Evolutionary conservation across 163 green algal genomes (phyloP), one percentile per base, ranked within the genome.

Genomic region (Volvox carteri): DNA sequence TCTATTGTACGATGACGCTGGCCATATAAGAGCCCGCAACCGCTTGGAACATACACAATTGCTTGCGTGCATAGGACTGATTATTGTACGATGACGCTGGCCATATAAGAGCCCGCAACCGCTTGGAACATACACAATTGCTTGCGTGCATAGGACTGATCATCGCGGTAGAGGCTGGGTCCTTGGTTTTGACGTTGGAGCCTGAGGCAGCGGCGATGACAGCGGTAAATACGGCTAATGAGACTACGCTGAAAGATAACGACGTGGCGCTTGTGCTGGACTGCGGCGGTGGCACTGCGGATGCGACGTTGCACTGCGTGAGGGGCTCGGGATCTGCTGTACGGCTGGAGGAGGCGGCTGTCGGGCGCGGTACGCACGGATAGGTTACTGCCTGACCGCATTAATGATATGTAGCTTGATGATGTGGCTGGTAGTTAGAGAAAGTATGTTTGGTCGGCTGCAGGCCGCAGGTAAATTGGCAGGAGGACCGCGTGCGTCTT

Each of bases 161-260:
- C 74, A 25, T 44, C 25, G 1, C 8, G 11, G 12, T 46, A 3
- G 35, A 87, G 35, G 28, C 62, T 2, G 28, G 54, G 1, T 73
- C 73, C n/a, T 62, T 92, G 65, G 18, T 60, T n/a, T 75, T 92
- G 30, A 67, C 86, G 2, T 75, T 89, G 58, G 88, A 92, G 88
- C 88, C 88, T 2, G 88, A 92, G 88, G 88, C 88, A 7, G 88
- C 88, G 1, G 73, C 30, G 4, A 60, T 92, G 46, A 18, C 80
- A 0, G 62, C 42, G 1, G 78, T 48, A 28, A n/a, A n/a, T n/a
- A 28, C 37, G 74, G 28, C 74, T 8, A 46, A 33, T 9, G 28
- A 62, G n/a, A 48, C 6, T 8, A 33, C 1, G 6, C n/a, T 68
- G 11, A 19, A 6, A 30, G 60, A 77, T n/a, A 60, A 41, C 42